These are phyloP conservation scores for Delonix regia DNA, from an alignment of 306 rosid species.

Conservation along the genomic window DNA sequence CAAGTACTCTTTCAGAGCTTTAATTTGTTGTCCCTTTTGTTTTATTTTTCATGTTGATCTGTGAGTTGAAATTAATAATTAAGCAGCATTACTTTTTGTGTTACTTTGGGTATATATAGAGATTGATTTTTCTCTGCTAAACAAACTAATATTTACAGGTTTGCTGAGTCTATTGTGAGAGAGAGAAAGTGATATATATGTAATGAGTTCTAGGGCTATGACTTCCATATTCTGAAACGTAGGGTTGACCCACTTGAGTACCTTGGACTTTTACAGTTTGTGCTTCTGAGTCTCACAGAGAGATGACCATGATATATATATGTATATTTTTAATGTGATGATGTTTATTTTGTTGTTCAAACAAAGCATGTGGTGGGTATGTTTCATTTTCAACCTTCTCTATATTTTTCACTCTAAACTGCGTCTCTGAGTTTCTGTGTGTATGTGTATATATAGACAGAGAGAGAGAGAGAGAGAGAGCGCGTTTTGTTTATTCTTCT, in stretches of 20 bases:
- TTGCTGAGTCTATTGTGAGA: background rate
- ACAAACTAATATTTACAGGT: background rate
- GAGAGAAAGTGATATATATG: background rate
- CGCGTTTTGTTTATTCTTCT: background rate
- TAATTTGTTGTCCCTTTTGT: no score
- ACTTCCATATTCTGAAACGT: constrained; percentile 24
- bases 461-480: background rate
- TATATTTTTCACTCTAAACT: background rate
- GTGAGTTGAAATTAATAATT: background rate
- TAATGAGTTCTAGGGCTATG: constrained; percentile 15
- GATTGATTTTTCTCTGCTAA: no score
- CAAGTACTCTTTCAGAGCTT: no score
- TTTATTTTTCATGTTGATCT: background rate
- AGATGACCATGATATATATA: constrained; percentile 24
- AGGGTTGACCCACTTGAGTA: constrained; percentile 38
- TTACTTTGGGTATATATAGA: background rate
- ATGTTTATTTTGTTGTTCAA: constrained; percentile 8
- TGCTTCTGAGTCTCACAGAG: constrained; percentile 30
- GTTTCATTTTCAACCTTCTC: constrained; percentile 35
- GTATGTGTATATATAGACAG: no score
- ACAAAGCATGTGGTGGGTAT: constrained; percentile 30
- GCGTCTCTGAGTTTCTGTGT: no score
- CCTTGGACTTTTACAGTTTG: constrained; percentile 19
- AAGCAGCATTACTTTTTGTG: background rate
- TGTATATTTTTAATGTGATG: background rate